phyloP scores from a whole-genome alignment of 2,329 filamentous ascomycete species.

The Sclerotinia borealis region DNA sequence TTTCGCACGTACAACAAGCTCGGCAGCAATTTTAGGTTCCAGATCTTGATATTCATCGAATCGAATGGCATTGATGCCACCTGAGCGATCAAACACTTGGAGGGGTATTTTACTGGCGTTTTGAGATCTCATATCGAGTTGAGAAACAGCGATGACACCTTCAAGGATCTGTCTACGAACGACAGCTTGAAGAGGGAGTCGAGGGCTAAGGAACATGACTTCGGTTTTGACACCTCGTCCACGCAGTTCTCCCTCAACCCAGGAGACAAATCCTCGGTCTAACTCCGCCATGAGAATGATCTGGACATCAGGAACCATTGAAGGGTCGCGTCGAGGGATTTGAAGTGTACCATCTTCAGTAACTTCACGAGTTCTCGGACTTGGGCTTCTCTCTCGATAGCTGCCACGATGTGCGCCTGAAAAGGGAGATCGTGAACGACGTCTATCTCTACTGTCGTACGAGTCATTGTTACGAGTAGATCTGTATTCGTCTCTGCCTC shows the following conservation, averaged over 20 bases:
- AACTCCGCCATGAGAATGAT: constrained; percentile 76
- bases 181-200: constrained; percentile 71
- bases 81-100: constrained; percentile 77
- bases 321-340: constrained; percentile 65
- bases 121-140: constrained; percentile 66
- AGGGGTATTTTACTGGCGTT: constrained; percentile 67
- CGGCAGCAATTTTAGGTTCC: constrained; percentile 70
- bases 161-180: constrained; percentile 81
- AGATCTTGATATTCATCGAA: constrained; percentile 86
- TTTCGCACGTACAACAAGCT: constrained; percentile 72
- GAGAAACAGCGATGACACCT: constrained; percentile 78
- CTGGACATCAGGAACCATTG: constrained; percentile 82
- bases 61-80: constrained; percentile 62
- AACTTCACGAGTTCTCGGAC: constrained; percentile 50
- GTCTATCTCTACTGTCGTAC: constrained; percentile 38
- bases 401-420: constrained; percentile 41
- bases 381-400: constrained; percentile 65
- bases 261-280: constrained; percentile 71
- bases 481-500: constrained; percentile 24
- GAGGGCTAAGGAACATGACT: constrained; percentile 71
- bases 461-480: constrained; percentile 3
- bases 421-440: constrained; percentile 64
- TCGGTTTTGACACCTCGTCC: constrained; percentile 67
- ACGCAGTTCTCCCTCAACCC: constrained; percentile 72
- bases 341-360: constrained; percentile 59